phyloP scores from a whole-genome alignment of 352 stramenopile genomes.

The Globisporangium sylvaticum region DNA sequence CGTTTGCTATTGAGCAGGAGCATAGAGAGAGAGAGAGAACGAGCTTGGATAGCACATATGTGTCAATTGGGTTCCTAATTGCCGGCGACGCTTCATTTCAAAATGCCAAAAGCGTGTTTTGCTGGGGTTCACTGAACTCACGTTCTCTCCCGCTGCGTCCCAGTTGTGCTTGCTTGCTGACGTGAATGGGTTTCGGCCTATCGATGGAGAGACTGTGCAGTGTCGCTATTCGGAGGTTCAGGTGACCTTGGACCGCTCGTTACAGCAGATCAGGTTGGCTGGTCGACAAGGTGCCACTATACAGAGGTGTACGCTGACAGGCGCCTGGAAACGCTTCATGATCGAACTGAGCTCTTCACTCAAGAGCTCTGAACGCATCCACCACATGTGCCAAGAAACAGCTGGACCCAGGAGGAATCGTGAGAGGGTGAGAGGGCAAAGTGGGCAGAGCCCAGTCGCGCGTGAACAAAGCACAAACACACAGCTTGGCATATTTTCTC shows the following conservation, averaged over 20 bases:
- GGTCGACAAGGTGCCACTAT: neutral
- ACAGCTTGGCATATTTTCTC: neutral
- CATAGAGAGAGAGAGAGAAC: no score
- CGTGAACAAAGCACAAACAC: neutral
- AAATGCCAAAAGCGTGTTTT: neutral
- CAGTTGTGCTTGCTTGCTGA: neutral
- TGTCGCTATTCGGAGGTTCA: neutral
- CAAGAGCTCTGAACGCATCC: neutral
- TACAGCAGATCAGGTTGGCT: neutral
- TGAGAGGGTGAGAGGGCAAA: neutral
- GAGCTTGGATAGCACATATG: neutral
- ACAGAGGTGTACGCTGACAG: neutral
- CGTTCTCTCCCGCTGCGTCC: neutral
- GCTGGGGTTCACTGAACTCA: constrained; percentile 1
- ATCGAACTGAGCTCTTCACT: constrained; percentile 6
- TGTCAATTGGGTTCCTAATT: neutral
- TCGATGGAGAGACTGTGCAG: neutral
- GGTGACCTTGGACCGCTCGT: neutral
- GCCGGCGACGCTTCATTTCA: neutral
- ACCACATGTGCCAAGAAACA: constrained; percentile 7
- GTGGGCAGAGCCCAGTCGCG: neutral
- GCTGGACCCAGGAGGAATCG: neutral
- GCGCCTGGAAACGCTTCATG: constrained; percentile 10
- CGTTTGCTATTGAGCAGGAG: neutral
- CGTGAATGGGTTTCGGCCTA: neutral